Evolutionary conservation across 176 grass and related monocot genomes (phyloP).

Genomic region (Lolium multiflorum): DNA sequence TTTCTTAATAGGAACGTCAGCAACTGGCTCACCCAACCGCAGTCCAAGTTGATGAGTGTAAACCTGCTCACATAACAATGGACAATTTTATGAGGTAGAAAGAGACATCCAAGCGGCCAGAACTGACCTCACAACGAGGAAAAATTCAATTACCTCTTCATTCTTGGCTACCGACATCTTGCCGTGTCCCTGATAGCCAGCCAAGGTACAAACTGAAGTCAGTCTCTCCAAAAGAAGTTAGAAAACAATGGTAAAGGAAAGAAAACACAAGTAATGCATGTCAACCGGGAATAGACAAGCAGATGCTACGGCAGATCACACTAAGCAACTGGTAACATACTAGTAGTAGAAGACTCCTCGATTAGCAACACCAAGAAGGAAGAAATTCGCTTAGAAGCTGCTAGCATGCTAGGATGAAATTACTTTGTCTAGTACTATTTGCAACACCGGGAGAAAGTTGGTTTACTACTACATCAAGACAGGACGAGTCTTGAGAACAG

Average conservation of each 20-base stretch:
- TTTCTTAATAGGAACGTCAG: constrained; percentile 64
- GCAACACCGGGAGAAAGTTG: background rate
- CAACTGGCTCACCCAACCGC: constrained; percentile 34
- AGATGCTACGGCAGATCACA: constrained; percentile 17
- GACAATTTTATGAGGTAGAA: constrained; percentile 16
- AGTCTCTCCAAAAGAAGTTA: constrained; percentile 31
- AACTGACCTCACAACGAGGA: constrained; percentile 10
- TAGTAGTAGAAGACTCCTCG: background rate
- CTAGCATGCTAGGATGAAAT: background rate
- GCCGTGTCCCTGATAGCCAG: constrained; percentile 7
- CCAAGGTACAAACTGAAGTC: constrained; percentile 45
- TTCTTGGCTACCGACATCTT: constrained; percentile 57
- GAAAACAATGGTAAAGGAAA: constrained; percentile 22
- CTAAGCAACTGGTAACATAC: background rate
- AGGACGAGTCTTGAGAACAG: background rate
- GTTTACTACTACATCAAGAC: background rate
- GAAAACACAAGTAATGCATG: constrained; percentile 25
- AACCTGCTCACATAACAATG: constrained; percentile 53
- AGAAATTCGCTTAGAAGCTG: background rate
- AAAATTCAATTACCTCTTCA: constrained; percentile 59
- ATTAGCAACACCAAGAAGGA: background rate
- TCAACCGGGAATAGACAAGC: constrained; percentile 20
- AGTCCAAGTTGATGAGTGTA: constrained; percentile 33
- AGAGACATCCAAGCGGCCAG: constrained; percentile 20
- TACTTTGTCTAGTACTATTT: background rate